These are phyloP conservation scores for Trametes cingulata DNA, from an alignment of 768 basidiomycete species.

Conservation along the genomic window DNA sequence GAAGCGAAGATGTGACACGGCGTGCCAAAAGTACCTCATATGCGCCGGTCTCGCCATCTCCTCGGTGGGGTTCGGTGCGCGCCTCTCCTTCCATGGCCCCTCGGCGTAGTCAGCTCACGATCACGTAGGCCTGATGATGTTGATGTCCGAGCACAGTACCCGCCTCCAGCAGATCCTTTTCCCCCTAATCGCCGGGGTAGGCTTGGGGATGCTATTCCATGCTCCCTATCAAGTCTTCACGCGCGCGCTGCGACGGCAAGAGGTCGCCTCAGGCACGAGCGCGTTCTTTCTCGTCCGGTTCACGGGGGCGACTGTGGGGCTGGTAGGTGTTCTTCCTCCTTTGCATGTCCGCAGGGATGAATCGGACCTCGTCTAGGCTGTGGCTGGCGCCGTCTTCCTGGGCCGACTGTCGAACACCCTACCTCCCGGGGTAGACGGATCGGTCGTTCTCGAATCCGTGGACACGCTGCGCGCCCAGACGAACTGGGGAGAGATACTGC, in stretches of 20 bases:
- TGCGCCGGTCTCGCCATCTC: conserved; percentile 63
- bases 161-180: conserved; percentile 50
- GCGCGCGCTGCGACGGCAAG: conserved; percentile 59
- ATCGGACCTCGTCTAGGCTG: conserved; percentile 47
- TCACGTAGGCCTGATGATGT: conserved; percentile 60
- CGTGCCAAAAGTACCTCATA: conserved; percentile 67
- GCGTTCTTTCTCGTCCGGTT: conserved; percentile 88
- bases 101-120: background rate
- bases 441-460: conserved; percentile 54
- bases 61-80: conserved; percentile 72
- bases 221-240: conserved; percentile 83
- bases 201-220: conserved; percentile 83
- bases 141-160: conserved; percentile 56
- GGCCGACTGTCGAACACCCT: conserved; percentile 49
- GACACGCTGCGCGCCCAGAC: conserved; percentile 46
- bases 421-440: conserved; percentile 46
- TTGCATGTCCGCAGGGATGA: conserved; percentile 4
- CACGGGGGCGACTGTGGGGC: conserved; percentile 79
- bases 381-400: conserved; percentile 75
- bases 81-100: conserved; percentile 3
- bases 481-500: conserved; percentile 49
- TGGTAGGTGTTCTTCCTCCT: conserved; percentile 48
- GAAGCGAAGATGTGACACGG: conserved; percentile 52
- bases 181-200: conserved; percentile 73
- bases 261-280: conserved; percentile 78